Percentiles rank a stretch among this genome's conserved stretches.
Evolutionary conservation across 2,329 filamentous ascomycete species (phyloP).

Genomic region (Mycosphaerella arachidis): DNA sequence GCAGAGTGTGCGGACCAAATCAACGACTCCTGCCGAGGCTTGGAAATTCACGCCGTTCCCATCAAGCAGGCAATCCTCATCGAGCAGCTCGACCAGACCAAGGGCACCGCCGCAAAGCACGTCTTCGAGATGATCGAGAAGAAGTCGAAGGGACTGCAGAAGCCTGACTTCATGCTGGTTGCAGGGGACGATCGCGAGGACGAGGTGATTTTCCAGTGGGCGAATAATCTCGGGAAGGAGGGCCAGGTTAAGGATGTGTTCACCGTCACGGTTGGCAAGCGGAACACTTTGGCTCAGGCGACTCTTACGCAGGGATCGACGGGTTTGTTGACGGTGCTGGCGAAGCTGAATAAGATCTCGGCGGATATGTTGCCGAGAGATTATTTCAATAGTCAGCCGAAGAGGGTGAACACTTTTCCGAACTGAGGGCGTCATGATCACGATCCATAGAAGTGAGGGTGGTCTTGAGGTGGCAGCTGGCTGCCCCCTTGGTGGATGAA

Average conservation of each 20-base stretch:
- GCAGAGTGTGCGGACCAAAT: conserved; percentile 91
- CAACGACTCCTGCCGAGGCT: conserved; percentile 83
- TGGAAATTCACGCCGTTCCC: conserved; percentile 78
- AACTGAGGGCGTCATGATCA: not conserved
- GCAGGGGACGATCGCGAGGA: conserved; percentile 89
- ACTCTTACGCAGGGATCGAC: conserved; percentile 89
- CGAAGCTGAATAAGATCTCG: conserved; percentile 31
- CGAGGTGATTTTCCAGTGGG: conserved; percentile 91
- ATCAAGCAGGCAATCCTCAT: conserved; percentile 74
- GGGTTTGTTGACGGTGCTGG: conserved; percentile 49
- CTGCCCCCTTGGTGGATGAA: not conserved
- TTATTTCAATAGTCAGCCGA: conserved; percentile 26
- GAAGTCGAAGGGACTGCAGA: conserved; percentile 12
- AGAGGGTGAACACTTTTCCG: conserved; percentile 18
- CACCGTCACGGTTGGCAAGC: conserved; percentile 79
- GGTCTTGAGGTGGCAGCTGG: not conserved
- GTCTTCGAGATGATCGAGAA: conserved; percentile 55
- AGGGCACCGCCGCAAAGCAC: conserved; percentile 72
- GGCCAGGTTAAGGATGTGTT: conserved; percentile 55
- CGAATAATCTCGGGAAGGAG: conserved; percentile 66
- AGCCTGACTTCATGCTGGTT: conserved; percentile 81
- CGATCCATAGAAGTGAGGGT: not conserved
- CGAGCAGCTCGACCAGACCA: conserved; percentile 81
- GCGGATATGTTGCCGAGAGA: conserved; percentile 23
- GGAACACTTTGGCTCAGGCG: conserved; percentile 81